Evolutionary conservation across 441 rosid genomes (phyloP).

Genomic region (Codiaeum variegatum): DNA sequence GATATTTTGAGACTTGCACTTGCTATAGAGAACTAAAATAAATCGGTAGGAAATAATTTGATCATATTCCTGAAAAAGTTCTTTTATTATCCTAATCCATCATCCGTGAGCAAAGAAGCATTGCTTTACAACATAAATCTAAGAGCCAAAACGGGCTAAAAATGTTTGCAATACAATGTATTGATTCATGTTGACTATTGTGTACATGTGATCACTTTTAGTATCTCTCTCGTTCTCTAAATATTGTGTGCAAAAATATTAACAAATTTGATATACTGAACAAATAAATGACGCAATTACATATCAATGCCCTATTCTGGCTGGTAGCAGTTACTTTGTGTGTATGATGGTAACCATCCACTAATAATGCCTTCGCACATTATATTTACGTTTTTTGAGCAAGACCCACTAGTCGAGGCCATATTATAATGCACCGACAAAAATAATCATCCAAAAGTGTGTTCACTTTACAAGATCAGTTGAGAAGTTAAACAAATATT

Average conservation of each 20-base stretch:
- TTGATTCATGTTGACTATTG: background rate
- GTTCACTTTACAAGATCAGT: background rate
- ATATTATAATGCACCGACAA: background rate
- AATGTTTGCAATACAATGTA: background rate
- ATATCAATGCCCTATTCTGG: background rate
- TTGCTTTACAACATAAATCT: background rate
- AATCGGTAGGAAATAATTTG: background rate
- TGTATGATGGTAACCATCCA: background rate
- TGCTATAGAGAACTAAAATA: background rate
- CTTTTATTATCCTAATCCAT: background rate
- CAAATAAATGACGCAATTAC: background rate
- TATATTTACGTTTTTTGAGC: no score
- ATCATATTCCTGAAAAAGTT: background rate
- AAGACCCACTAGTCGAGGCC: background rate
- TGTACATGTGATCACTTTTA: background rate
- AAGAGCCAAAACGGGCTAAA: background rate
- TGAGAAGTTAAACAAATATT: constrained; percentile 1
- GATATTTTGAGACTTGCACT: background rate
- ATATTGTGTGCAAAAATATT: background rate
- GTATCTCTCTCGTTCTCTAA: background rate
- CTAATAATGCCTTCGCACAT: background rate
- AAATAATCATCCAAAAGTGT: background rate
- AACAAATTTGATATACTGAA: background rate
- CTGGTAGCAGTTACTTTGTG: background rate
- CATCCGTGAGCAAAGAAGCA: background rate